Percentiles rank a stretch among this genome's conserved stretches.
These are phyloP conservation scores for Scleromitrula shiraiana DNA, from an alignment of 2,329 filamentous ascomycete genomes.

Conservation along the genomic window DNA sequence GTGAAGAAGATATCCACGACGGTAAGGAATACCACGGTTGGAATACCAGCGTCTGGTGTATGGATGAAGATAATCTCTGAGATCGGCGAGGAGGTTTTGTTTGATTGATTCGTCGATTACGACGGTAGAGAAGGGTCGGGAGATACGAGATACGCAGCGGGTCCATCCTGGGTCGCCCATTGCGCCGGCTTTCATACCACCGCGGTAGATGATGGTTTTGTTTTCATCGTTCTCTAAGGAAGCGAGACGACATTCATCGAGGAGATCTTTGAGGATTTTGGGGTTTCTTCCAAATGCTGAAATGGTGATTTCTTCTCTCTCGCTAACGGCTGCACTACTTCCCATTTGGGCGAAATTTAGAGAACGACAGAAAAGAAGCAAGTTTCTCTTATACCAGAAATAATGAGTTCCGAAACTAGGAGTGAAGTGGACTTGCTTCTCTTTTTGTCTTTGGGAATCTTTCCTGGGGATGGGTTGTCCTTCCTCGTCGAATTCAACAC, in stretches of 20 bases:
- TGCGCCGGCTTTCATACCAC: constrained; percentile 35
- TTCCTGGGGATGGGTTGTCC: constrained; percentile 15
- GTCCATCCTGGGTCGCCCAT: constrained; percentile 45
- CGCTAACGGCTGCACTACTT: constrained; percentile 35
- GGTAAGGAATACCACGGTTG: constrained; percentile 76
- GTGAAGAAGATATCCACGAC: constrained; percentile 73
- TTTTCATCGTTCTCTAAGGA: constrained; percentile 51
- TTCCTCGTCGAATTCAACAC: constrained; percentile 21
- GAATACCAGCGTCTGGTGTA: constrained; percentile 69
- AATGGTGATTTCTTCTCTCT: constrained; percentile 51
- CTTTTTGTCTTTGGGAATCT: constrained; percentile 32
- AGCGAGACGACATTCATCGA: constrained; percentile 47
- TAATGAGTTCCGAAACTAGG: constrained; percentile 59
- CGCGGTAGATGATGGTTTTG: constrained; percentile 60
- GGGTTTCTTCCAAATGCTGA: constrained; percentile 56
- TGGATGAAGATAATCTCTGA: constrained; percentile 55
- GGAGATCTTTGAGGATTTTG: constrained; percentile 51
- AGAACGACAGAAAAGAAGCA: constrained; percentile 49
- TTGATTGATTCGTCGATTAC: constrained; percentile 56
- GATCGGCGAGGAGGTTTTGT: constrained; percentile 50
- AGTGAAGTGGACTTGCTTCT: constrained; percentile 46
- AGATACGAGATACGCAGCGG: constrained; percentile 50
- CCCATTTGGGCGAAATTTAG: constrained; percentile 38
- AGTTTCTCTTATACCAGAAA: constrained; percentile 56
- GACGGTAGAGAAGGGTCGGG: constrained; percentile 56